Conservation (phyloP, 1,284 basidiomycete genomes). For the Sporisorium sorghi region DNA sequence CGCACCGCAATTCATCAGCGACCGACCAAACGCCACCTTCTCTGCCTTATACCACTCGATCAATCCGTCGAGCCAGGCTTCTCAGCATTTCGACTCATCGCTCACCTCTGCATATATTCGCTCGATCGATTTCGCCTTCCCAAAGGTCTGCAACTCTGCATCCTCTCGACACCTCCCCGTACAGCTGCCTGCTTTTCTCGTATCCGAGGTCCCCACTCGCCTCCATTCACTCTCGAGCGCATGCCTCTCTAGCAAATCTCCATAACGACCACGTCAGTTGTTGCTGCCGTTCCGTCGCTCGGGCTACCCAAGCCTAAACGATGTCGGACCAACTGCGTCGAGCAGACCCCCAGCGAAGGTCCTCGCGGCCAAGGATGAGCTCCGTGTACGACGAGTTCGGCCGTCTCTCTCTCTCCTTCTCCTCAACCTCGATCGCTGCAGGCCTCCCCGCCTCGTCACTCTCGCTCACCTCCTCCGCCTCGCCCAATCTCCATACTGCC, state of each 20-base stretch:
- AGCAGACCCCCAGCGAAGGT: slow-evolving; percentile 15
- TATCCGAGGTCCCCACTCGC: not conserved
- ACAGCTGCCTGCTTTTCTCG: not conserved
- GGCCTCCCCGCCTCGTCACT: slow-evolving; percentile 13
- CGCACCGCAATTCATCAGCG: not conserved
- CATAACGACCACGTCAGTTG: slow-evolving; percentile 9
- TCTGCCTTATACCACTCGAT: slow-evolving; percentile 2
- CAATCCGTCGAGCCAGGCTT: not conserved
- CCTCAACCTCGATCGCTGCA: slow-evolving; percentile 18
- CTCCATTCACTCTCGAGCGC: slow-evolving; percentile 4
- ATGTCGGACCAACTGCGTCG: slow-evolving; percentile 37
- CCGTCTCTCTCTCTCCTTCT: slow-evolving; percentile 13
- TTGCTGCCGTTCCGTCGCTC: slow-evolving; percentile 4
- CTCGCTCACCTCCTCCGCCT: slow-evolving; percentile 12
- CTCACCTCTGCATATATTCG: not conserved
- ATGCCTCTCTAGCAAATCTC: slow-evolving; percentile 11
- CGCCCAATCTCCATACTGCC: slow-evolving; percentile 10
- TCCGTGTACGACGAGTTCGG: slow-evolving; percentile 32
- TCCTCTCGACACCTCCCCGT: not conserved
- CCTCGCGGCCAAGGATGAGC: slow-evolving; percentile 25
- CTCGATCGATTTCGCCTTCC: not conserved
- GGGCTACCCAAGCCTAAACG: not conserved
- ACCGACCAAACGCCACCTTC: not conserved
- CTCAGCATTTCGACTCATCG: not conserved
- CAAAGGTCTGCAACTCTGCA: not conserved